These are phyloP conservation scores for Scleroderma citrinum DNA, from an alignment of 768 basidiomycete species.

Conservation along the genomic window DNA sequence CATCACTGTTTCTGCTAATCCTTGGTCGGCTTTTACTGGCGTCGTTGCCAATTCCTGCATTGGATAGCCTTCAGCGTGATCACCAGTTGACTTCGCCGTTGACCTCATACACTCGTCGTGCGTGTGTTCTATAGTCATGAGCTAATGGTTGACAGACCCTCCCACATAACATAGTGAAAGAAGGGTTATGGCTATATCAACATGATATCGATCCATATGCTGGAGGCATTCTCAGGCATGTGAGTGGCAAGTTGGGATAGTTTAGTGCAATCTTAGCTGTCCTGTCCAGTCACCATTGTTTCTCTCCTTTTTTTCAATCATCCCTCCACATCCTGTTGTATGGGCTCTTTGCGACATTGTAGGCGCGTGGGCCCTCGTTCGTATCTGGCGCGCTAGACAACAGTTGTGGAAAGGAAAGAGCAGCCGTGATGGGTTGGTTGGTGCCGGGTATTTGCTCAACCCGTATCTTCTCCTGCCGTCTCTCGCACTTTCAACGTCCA, in stretches of 20 bases:
- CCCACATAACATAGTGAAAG: slow-evolving; percentile 58
- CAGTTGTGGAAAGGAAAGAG: slow-evolving; percentile 34
- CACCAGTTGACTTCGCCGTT: slow-evolving; percentile 78
- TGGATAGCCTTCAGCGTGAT: slow-evolving; percentile 49
- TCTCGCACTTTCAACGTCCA: slow-evolving; percentile 76
- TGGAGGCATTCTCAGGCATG: slow-evolving; percentile 83
- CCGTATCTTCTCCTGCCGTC: slow-evolving; percentile 82
- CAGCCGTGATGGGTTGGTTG: slow-evolving; percentile 55
- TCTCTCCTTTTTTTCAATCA: slow-evolving; percentile 67
- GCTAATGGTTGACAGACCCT: neutral
- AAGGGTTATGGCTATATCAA: slow-evolving; percentile 78
- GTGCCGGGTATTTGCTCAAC: slow-evolving; percentile 73
- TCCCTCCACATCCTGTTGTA: slow-evolving; percentile 54
- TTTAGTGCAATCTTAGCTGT: slow-evolving; percentile 1
- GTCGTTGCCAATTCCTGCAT: slow-evolving; percentile 40
- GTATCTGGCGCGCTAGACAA: slow-evolving; percentile 63
- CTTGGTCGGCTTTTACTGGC: slow-evolving; percentile 52
- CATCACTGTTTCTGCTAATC: slow-evolving; percentile 26
- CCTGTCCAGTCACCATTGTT: slow-evolving; percentile 70
- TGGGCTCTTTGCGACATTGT: slow-evolving; percentile 69
- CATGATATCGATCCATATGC: slow-evolving; percentile 83
- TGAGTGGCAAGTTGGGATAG: slow-evolving; percentile 33
- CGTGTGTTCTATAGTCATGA: slow-evolving; percentile 22
- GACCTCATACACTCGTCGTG: slow-evolving; percentile 73
- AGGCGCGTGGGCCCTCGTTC: slow-evolving; percentile 62